Conservation (phyloP, 1,139 yeast genomes). For the Saccharomyces hybrid region DNA sequence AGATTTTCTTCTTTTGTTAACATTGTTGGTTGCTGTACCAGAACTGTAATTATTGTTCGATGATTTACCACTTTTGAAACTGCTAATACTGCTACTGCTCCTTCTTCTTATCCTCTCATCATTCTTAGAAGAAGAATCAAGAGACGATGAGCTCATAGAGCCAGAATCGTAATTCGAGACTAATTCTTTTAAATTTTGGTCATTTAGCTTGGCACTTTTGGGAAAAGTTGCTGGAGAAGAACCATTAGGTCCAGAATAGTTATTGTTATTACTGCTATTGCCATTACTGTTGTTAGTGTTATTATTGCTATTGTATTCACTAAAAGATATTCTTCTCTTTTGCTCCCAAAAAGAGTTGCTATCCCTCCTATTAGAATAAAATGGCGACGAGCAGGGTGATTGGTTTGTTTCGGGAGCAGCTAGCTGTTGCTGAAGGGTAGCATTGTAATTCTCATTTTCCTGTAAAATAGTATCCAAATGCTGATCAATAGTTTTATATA, state of each 20-base stretch:
- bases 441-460: slow-evolving; percentile 36
- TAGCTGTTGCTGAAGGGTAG: slow-evolving; percentile 24
- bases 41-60: neutral
- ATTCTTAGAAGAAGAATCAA: slow-evolving; percentile 15
- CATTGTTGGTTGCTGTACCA: neutral
- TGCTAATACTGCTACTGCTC: slow-evolving; percentile 14
- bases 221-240: slow-evolving; percentile 5
- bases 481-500: slow-evolving; percentile 80
- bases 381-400: slow-evolving; percentile 12
- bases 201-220: slow-evolving; percentile 29
- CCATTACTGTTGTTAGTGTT: slow-evolving; percentile 3
- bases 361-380: slow-evolving; percentile 13
- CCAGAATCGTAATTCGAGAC: slow-evolving; percentile 24
- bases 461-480: slow-evolving; percentile 63
- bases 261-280: slow-evolving; percentile 3
- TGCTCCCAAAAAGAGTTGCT: slow-evolving; percentile 32
- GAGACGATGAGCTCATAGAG: slow-evolving; percentile 27
- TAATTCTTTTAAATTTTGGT: slow-evolving; percentile 30
- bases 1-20: slow-evolving; percentile 18
- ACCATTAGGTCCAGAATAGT: neutral
- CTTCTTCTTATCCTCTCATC: slow-evolving; percentile 18
- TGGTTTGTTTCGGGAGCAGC: neutral
- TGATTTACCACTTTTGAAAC: neutral
- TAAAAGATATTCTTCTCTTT: slow-evolving; percentile 32
- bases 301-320: slow-evolving; percentile 18